Evolutionary conservation across 768 basidiomycete genomes (phyloP).

Genomic region (Suillus subalutaceus): DNA sequence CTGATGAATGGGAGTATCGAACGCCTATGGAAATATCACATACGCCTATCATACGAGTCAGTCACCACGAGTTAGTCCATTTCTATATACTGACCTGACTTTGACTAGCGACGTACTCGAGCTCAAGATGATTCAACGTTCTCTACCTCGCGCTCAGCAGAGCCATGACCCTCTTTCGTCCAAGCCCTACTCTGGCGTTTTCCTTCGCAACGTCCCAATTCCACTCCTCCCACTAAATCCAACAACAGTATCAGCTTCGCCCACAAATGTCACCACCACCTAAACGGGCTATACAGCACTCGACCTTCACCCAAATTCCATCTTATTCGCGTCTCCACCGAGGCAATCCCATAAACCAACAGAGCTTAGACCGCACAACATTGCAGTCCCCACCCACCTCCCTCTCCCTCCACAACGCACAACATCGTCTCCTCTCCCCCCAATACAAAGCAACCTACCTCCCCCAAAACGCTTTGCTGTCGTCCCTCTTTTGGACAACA

Average conservation of each 20-base stretch:
- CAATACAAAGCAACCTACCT: conserved; percentile 9
- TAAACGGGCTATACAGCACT: conserved; percentile 1
- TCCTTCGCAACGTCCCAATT: conserved; percentile 60
- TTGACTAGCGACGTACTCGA: conserved; percentile 41
- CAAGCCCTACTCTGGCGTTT: conserved; percentile 42
- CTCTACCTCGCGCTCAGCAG: conserved; percentile 61
- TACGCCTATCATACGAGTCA: conserved; percentile 68
- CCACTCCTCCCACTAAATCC: conserved; percentile 59
- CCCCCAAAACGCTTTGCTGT: conserved; percentile 17
- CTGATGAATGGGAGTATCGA: conserved; percentile 83
- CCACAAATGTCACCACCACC: background rate
- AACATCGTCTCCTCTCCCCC: background rate
- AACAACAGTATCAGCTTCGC: conserved; percentile 5
- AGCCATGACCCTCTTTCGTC: conserved; percentile 45
- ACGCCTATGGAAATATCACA: conserved; percentile 68
- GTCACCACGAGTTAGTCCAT: conserved; percentile 30
- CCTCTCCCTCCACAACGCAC: conserved; percentile 7
- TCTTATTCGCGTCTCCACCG: background rate
- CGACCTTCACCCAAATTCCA: conserved; percentile 6
- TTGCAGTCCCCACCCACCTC: conserved; percentile 18
- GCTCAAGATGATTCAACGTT: conserved; percentile 68
- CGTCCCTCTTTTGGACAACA: conserved; percentile 15
- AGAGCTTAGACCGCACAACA: conserved; percentile 15
- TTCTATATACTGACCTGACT: background rate
- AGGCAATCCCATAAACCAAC: background rate